These are phyloP conservation scores for Suillus weaverae DNA, from an alignment of 768 basidiomycete species.

Conservation along the genomic window DNA sequence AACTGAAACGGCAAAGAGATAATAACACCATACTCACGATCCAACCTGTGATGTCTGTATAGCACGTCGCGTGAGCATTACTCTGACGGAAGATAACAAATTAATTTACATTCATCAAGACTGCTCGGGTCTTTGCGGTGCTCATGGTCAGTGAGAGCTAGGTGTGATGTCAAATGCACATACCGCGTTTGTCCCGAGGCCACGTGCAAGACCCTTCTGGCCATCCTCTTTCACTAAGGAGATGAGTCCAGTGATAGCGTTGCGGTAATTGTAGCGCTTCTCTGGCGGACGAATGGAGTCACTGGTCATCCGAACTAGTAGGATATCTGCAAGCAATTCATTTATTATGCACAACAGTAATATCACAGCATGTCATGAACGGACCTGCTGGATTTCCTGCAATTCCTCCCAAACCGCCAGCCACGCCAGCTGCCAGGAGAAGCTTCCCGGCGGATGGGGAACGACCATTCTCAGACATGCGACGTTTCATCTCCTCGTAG, in stretches of 20 bases:
- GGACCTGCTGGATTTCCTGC: slow-evolving; percentile 84
- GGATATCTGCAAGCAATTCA: slow-evolving; percentile 49
- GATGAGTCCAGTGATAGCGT: slow-evolving; percentile 74
- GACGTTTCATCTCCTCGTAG: slow-evolving; percentile 75
- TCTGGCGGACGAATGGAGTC: slow-evolving; percentile 75
- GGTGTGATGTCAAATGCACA: slow-evolving; percentile 21
- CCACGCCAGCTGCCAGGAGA: slow-evolving; percentile 63
- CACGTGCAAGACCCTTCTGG: slow-evolving; percentile 63
- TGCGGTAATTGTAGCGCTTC: slow-evolving; percentile 73
- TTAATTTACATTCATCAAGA: slow-evolving; percentile 70
- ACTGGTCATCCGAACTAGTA: slow-evolving; percentile 86
- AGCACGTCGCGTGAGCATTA: neutral
- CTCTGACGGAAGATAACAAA: neutral
- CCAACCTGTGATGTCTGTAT: slow-evolving; percentile 75
- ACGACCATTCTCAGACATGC: slow-evolving; percentile 48
- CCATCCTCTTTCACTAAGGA: slow-evolving; percentile 71
- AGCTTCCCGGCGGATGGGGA: slow-evolving; percentile 51
- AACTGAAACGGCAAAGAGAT: neutral
- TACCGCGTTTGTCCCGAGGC: slow-evolving; percentile 78
- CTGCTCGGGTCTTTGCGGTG: slow-evolving; percentile 50
- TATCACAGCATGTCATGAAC: neutral
- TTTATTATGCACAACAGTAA: neutral
- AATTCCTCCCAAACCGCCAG: slow-evolving; percentile 80
- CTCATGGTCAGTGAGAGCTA: slow-evolving; percentile 10
- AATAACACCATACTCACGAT: slow-evolving; percentile 57